Conservation (phyloP, 139 green algal species). For the Coelastrella sp. region DNA sequence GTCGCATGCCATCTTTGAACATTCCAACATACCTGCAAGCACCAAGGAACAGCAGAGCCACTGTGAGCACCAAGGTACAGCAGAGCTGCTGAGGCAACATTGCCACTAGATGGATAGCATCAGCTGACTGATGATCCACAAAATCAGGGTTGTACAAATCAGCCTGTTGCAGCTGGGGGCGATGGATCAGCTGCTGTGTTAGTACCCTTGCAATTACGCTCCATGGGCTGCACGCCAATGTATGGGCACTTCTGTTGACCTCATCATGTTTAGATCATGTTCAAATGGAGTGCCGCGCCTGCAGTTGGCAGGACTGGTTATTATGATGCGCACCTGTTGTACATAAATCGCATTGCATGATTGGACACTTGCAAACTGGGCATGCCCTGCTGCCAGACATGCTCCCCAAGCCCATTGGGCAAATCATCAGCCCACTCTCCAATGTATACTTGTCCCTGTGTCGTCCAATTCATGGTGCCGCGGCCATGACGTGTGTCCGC, state of each 20-base stretch:
- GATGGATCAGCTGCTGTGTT: neutral
- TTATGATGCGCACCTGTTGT: slow-evolving; percentile 68
- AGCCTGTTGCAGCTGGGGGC: too few relatives aligned
- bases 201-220: neutral
- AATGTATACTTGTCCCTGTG: slow-evolving; percentile 59
- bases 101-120: neutral
- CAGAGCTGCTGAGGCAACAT: neutral
- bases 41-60: neutral
- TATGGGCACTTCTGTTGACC: neutral
- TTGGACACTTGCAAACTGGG: slow-evolving; percentile 43
- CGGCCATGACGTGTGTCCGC: slow-evolving; percentile 62
- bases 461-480: slow-evolving; percentile 69
- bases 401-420: slow-evolving; percentile 69
- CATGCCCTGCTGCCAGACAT: slow-evolving; percentile 67
- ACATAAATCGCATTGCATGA: slow-evolving; percentile 72
- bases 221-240: neutral
- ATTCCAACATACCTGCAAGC: slow-evolving; percentile 68
- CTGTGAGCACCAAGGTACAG: neutral
- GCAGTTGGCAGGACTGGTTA: neutral
- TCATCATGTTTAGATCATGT: too few relatives aligned
- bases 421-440: slow-evolving; percentile 67
- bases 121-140: too few relatives aligned
- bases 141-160: too few relatives aligned
- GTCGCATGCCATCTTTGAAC: slow-evolving; percentile 67
- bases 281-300: too few relatives aligned